phyloP scores from a whole-genome alignment of 1,284 basidiomycete genomes.

The Microbotryum saponariae region DNA sequence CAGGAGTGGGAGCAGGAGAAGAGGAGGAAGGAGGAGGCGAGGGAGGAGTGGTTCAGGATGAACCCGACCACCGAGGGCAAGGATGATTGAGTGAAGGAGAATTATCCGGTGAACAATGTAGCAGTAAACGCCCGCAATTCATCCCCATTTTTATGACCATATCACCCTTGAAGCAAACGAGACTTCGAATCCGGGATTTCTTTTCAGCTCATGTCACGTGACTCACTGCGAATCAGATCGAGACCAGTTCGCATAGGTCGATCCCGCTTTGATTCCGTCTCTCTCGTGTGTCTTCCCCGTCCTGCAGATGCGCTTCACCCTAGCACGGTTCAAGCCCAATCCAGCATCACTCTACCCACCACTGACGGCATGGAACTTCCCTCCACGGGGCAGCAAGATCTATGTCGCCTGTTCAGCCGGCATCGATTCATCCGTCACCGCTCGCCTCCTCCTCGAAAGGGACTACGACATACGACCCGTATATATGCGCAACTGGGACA shows the following conservation, averaged over 20 bases:
- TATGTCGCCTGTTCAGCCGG: conserved; percentile 92
- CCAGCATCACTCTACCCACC: not conserved
- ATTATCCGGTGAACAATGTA: too few relatives aligned
- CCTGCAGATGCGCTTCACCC: too few relatives aligned
- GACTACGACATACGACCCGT: conserved; percentile 75
- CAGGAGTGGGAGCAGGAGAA: conserved; percentile 7
- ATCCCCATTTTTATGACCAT: too few relatives aligned
- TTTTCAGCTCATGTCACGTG: too few relatives aligned
- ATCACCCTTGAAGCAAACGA: too few relatives aligned
- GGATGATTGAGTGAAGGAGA: conserved; percentile 1
- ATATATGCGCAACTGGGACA: conserved; percentile 93
- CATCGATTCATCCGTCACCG: conserved; percentile 84
- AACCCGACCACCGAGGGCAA: not conserved
- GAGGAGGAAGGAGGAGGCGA: conserved; percentile 5
- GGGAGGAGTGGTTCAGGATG: not conserved
- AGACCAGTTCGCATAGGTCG: too few relatives aligned
- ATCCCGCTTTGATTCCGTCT: too few relatives aligned
- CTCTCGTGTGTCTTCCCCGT: too few relatives aligned
- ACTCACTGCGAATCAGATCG: too few relatives aligned
- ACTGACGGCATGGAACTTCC: not conserved
- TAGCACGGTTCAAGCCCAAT: too few relatives aligned
- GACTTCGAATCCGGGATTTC: too few relatives aligned
- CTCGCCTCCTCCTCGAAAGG: conserved; percentile 63
- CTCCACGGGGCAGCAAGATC: conserved; percentile 44
- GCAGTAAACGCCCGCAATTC: too few relatives aligned